Evolutionary conservation across 129 eudicot genomes (phyloP).

Genomic region (Silybum marianum): DNA sequence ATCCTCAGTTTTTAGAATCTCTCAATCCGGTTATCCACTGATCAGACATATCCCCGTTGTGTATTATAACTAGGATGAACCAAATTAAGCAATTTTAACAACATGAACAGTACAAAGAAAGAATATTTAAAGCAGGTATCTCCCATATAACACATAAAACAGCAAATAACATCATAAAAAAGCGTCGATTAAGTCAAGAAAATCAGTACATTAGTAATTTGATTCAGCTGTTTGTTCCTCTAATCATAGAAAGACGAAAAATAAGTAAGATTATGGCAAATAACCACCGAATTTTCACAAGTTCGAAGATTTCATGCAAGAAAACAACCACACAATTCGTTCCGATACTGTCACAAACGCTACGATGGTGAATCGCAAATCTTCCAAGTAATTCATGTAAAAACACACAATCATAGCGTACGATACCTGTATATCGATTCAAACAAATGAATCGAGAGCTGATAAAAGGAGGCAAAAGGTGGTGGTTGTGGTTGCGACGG

Average conservation of each 20-base stretch:
- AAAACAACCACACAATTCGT: slow-evolving; percentile 10
- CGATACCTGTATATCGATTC: background rate
- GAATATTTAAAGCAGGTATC: background rate
- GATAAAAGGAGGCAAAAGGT: background rate
- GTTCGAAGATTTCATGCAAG: background rate
- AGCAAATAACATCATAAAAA: background rate
- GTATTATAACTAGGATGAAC: background rate
- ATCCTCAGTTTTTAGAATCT: background rate
- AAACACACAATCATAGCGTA: slow-evolving; percentile 15
- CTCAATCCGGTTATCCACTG: background rate
- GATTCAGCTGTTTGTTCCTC: background rate
- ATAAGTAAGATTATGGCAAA: background rate
- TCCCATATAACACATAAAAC: background rate
- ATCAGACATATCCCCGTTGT: background rate
- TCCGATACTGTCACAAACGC: background rate
- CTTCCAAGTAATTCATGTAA: background rate
- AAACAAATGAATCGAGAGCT: background rate
- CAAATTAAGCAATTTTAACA: background rate
- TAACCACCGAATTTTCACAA: background rate
- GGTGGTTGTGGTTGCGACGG: background rate
- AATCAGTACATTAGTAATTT: background rate
- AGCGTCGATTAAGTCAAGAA: background rate
- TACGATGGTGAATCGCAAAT: background rate
- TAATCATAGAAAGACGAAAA: background rate
- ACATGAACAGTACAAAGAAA: background rate